Base-by-base conservation (phyloP, 2,329 filamentous ascomycete genomes). In the Trichophyton benhamiae region DNA sequence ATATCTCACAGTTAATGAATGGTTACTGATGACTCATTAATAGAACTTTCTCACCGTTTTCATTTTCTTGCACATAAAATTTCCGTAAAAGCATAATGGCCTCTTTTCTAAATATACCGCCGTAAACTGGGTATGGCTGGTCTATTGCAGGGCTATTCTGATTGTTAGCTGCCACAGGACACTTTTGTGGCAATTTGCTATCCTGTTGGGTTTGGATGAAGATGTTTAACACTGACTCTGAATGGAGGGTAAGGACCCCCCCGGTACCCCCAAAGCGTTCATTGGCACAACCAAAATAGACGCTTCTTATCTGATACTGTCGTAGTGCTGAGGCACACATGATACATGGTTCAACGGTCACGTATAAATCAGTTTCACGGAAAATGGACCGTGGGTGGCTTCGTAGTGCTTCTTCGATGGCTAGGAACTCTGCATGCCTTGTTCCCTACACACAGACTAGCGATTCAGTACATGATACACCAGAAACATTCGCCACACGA, bases 1-100 rank as follows among this genome's bases (percentile, higher is more conserved):
- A 61, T 11, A 20, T 11, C 20, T 9, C 13, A 59, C 11, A 8
- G 27, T 38, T 36, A 58, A 33, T 22, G 46, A 22, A 7, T 41
- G 20, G n/a, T 27, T 25, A 30, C 15, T 36, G 25, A 55, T 17
- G 7, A 11, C 17, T 42, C 13, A 27, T 27, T 9, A 38, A 13
- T 13, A 13, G 33, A 38, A 38, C 3, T 8, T 15, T n/a, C 30
- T 20, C 30, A 64, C 88, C 89, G 80, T 94, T 88, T 65, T 89
- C 90, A 74, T 99, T 99, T 75, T 99, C 91, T 75, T 99, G 94
- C 36, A 99, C 89, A 73, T 99, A 99, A 75, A 99, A 99, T 63
- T 92, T 86, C 65, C 95, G 83, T 66, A 99, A 79, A 66, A 99
- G 76, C 74, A 92, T 91, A 63, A 99, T 95, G 3, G 94, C 92